Conservation (phyloP, 2,329 filamentous ascomycete genomes). For the Thermothelomyces thermophilus region DNA sequence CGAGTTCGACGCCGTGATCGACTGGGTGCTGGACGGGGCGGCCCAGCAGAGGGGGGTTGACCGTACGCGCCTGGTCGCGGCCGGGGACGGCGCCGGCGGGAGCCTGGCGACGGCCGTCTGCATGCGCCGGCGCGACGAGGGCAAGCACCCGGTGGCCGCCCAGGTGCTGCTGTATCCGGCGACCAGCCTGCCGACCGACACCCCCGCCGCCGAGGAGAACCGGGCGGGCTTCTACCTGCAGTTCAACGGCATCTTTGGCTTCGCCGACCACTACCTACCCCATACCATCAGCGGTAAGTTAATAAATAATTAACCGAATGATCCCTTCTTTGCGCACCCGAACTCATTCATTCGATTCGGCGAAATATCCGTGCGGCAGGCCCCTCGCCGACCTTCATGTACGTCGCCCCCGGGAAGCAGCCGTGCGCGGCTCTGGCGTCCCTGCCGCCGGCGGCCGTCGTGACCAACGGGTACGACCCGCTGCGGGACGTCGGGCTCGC, state of each 20-base stretch:
- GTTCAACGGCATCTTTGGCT: conserved; percentile 12
- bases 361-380: no score
- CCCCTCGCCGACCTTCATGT: conserved; percentile 4
- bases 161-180: conserved; percentile 13
- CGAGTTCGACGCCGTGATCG: conserved; percentile 16
- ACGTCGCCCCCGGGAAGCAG: conserved; percentile 15
- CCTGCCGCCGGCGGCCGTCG: conserved; percentile 9
- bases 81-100: conserved; percentile 13
- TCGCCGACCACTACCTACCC: conserved; percentile 10
- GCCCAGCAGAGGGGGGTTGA: conserved; percentile 6
- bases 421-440: not conserved
- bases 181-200: conserved; percentile 9
- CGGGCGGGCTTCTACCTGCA: conserved; percentile 10
- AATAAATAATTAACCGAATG: not conserved
- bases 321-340: no score
- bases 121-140: conserved; percentile 9
- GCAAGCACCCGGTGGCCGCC: conserved; percentile 4
- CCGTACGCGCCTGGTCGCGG: conserved; percentile 6
- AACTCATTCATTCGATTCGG: no score
- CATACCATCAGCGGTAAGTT: conserved; percentile 6
- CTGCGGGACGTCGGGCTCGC: conserved; percentile 15
- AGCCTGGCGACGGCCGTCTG: conserved; percentile 13
- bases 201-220: conserved; percentile 8
- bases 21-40: conserved; percentile 12
- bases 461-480: conserved; percentile 17